Evolutionary conservation across 805 yeast genomes (phyloP).

Genomic region (Candida nemodendra): DNA sequence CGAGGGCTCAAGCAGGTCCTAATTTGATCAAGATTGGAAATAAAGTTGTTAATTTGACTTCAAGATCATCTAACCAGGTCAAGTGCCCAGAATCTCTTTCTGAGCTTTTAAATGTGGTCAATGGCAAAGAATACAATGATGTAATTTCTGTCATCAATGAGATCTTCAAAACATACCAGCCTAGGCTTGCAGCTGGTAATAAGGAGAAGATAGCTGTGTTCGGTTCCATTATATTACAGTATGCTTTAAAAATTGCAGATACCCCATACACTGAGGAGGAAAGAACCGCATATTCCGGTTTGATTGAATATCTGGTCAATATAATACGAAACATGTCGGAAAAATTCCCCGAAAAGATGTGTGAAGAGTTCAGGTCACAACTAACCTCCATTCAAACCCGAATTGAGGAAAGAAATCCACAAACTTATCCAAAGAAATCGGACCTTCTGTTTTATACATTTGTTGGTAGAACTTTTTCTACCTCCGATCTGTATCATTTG

Average conservation of each 20-base stretch:
- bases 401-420: conserved; percentile 35
- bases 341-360: conserved; percentile 60
- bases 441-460: conserved; percentile 70
- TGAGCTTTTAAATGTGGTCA: conserved; percentile 38
- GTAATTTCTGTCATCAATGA: conserved; percentile 50
- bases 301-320: conserved; percentile 39
- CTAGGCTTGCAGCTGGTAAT: conserved; percentile 78
- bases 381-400: conserved; percentile 55
- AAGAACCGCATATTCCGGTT: conserved; percentile 27
- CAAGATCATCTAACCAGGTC: conserved; percentile 15
- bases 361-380: conserved; percentile 58
- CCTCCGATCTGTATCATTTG: conserved; percentile 93
- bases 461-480: conserved; percentile 79
- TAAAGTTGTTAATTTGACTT: conserved; percentile 27
- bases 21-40: conserved; percentile 34
- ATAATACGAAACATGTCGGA: conserved; percentile 60
- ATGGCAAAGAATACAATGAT: conserved; percentile 37
- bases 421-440: conserved; percentile 37
- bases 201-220: conserved; percentile 68
- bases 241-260: conserved; percentile 51
- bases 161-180: conserved; percentile 63
- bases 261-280: conserved; percentile 23
- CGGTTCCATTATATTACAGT: conserved; percentile 61
- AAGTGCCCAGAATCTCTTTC: conserved; percentile 51
- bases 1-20: conserved; percentile 6